Conservation (phyloP, 2,329 filamentous ascomycete species). For the Cladorrhinum sp. region DNA sequence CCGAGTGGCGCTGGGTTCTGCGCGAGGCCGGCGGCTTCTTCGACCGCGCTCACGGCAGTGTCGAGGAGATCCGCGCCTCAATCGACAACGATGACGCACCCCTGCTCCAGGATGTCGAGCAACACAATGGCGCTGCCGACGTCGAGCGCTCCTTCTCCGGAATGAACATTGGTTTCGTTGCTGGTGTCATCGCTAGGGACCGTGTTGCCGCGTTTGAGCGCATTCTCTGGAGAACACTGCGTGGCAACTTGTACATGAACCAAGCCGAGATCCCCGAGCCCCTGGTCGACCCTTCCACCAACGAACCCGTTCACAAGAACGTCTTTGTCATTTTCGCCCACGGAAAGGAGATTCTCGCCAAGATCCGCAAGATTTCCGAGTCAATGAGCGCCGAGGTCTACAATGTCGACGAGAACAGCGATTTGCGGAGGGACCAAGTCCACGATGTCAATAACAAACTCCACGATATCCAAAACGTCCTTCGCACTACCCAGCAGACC, state of each 20-base stretch:
- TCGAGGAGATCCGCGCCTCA: slow-evolving; percentile 91
- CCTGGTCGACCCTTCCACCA: slow-evolving; percentile 86
- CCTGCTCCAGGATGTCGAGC: slow-evolving; percentile 87
- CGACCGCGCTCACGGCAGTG: slow-evolving; percentile 90
- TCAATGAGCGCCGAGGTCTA: slow-evolving; percentile 95
- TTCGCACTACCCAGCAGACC: slow-evolving; percentile 92
- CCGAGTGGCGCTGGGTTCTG: slow-evolving; percentile 97
- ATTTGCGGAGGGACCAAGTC: slow-evolving; percentile 90
- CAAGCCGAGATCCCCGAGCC: slow-evolving; percentile 96
- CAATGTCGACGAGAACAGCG: slow-evolving; percentile 95
- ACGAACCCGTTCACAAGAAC: slow-evolving; percentile 92
- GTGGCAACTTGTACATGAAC: slow-evolving; percentile 99
- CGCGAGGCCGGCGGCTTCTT: slow-evolving; percentile 97
- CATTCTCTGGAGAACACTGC: slow-evolving; percentile 94
- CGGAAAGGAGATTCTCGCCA: slow-evolving; percentile 95
- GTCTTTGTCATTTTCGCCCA: slow-evolving; percentile 99
- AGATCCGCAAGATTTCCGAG: slow-evolving; percentile 98
- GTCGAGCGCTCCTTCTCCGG: slow-evolving; percentile 86
- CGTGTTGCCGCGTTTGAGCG: slow-evolving; percentile 94
- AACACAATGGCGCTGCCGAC: slow-evolving; percentile 65
- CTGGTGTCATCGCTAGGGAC: slow-evolving; percentile 90
- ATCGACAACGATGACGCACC: slow-evolving; percentile 90
- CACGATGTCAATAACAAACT: slow-evolving; percentile 95
- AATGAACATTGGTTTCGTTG: slow-evolving; percentile 98
- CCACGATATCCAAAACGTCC: slow-evolving; percentile 84